A percentile compares a stretch with the other conserved stretches of the same genome.
phyloP scores from a whole-genome alignment of 768 basidiomycete genomes.

The Lentinula sp. region DNA sequence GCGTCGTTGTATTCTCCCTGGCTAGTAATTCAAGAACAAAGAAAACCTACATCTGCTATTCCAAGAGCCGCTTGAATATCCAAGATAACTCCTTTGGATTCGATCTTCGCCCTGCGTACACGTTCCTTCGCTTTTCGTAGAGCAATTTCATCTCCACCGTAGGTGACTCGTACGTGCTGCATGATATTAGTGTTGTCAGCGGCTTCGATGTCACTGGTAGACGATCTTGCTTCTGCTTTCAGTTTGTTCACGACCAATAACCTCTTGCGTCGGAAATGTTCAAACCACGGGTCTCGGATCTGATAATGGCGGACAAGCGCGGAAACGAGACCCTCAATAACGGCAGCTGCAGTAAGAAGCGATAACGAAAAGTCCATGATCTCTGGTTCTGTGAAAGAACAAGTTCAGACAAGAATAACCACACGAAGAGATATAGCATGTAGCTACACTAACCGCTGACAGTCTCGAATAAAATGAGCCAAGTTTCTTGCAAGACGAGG shows the following conservation, averaged over 20 bases:
- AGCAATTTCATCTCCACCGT: background rate
- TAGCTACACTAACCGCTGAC: conserved; percentile 28
- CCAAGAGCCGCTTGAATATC: conserved; percentile 2
- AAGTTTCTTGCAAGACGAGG: conserved; percentile 36
- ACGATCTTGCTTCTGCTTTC: background rate
- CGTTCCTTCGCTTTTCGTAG: background rate
- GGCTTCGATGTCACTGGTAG: background rate
- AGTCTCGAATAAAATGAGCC: conserved; percentile 42
- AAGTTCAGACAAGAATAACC: background rate
- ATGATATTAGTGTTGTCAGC: background rate
- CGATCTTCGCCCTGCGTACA: conserved; percentile 2
- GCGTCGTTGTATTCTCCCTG: background rate
- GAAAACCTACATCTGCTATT: background rate
- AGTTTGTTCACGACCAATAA: background rate
- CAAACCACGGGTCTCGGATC: conserved; percentile 21
- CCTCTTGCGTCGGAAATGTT: background rate
- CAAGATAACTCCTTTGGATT: conserved; percentile 1
- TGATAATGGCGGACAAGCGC: conserved; percentile 31
- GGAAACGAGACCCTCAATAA: conserved; percentile 38
- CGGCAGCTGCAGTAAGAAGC: conserved; percentile 45
- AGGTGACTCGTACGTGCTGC: too few species aligned
- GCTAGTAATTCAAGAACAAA: background rate
- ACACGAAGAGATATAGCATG: background rate
- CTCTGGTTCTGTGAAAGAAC: conserved; percentile 37
- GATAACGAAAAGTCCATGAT: conserved; percentile 47